Evolutionary conservation across 1,284 basidiomycete genomes (phyloP).

Genomic region (Anthracocystis panici-leucophaei): DNA sequence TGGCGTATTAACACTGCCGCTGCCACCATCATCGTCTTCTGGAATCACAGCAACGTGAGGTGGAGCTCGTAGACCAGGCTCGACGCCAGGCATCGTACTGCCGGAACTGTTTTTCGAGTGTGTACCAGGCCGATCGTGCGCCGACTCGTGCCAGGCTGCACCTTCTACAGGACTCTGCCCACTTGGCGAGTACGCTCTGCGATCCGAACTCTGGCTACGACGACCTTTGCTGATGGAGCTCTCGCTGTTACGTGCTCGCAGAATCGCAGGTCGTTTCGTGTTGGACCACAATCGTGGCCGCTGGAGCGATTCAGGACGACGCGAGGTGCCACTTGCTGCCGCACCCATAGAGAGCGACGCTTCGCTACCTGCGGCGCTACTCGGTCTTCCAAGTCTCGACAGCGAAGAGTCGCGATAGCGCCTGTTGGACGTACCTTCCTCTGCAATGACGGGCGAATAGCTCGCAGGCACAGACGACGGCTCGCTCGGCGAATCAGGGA

Average conservation of each 20-base stretch:
- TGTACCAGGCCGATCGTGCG: constrained; percentile 15
- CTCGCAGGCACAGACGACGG: constrained; percentile 37
- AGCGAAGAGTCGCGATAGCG: constrained; percentile 20
- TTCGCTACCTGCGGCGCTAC: constrained; percentile 35
- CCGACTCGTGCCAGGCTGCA: neutral
- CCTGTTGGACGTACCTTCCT: constrained; percentile 6
- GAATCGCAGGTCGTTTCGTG: constrained; percentile 31
- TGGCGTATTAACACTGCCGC: constrained; percentile 7
- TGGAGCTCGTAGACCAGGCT: constrained; percentile 13
- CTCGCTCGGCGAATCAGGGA: constrained; percentile 54
- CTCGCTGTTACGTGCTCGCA: constrained; percentile 39
- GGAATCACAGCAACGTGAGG: constrained; percentile 42
- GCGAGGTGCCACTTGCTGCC: constrained; percentile 13
- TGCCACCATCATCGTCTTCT: constrained; percentile 30
- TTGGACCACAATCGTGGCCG: constrained; percentile 41
- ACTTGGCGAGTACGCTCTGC: constrained; percentile 19
- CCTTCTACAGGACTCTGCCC: constrained; percentile 28
- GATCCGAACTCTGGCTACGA: constrained; percentile 29
- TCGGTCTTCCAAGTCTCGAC: constrained; percentile 17
- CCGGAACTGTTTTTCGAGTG: constrained; percentile 41
- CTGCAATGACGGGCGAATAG: constrained; percentile 31
- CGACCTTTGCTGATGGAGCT: constrained; percentile 34
- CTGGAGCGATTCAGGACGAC: constrained; percentile 25
- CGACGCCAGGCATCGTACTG: constrained; percentile 24
- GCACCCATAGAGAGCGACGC: constrained; percentile 20